phyloP scores from a whole-genome alignment of 352 stramenopile genomes.

The Pythium monospermum region DNA sequence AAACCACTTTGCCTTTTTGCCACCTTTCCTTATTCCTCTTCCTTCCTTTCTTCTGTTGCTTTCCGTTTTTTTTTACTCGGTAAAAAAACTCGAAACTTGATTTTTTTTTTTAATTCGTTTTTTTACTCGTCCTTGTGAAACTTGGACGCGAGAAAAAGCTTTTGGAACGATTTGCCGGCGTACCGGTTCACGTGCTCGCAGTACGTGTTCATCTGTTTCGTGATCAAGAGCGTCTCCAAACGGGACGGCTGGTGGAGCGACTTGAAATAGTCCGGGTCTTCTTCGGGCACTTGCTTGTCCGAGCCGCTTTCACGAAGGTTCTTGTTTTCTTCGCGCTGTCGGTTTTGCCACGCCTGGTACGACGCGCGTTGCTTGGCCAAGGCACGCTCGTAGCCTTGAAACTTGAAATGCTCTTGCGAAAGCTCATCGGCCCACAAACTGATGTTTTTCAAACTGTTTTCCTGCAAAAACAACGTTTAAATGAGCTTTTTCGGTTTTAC shows the following conservation, averaged over 20 bases:
- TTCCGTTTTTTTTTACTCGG: neutral
- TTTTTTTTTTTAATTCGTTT: neutral
- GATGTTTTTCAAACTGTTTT: constrained; percentile 98
- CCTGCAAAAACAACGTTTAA: constrained; percentile 29
- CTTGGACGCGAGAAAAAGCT: constrained; percentile 87
- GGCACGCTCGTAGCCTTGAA: constrained; percentile 86
- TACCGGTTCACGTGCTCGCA: constrained; percentile 91
- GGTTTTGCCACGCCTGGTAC: constrained; percentile 83
- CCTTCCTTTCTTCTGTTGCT: neutral
- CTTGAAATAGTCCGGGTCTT: constrained; percentile 86
- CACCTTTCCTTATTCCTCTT: constrained; percentile 1
- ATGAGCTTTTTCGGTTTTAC: too few relatives aligned
- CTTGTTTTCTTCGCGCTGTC: constrained; percentile 90
- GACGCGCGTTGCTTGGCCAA: constrained; percentile 79
- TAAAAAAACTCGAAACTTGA: neutral
- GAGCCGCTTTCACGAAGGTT: constrained; percentile 62
- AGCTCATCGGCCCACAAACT: constrained; percentile 97
- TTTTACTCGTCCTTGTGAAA: constrained; percentile 80
- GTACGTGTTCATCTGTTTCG: constrained; percentile 92
- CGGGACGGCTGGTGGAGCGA: constrained; percentile 82
- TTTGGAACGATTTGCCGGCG: constrained; percentile 87
- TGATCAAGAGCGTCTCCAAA: constrained; percentile 86
- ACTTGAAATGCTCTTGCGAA: constrained; percentile 93
- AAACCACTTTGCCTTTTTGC: neutral
- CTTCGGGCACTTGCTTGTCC: constrained; percentile 69